phyloP scores from a whole-genome alignment of 345 rosid species.

The Alliaria petiolata region DNA sequence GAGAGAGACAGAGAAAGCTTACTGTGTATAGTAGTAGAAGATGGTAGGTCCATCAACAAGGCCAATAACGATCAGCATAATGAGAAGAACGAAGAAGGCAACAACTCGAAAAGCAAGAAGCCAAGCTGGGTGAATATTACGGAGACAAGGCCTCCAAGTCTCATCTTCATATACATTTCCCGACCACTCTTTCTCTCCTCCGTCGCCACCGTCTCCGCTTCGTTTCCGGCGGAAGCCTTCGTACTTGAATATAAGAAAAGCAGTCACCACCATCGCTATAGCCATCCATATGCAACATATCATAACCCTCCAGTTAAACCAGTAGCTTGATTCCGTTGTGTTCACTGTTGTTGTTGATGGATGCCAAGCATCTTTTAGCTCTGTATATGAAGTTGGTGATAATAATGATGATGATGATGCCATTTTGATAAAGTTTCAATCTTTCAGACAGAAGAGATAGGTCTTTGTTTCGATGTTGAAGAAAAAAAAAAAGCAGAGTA shows the following conservation, averaged over 20 bases:
- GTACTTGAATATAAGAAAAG: slow-evolving; percentile 56
- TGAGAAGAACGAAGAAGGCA: slow-evolving; percentile 64
- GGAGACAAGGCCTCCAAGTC: slow-evolving; percentile 79
- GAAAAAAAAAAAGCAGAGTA: slow-evolving; percentile 16
- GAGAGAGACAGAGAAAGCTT: slow-evolving; percentile 30
- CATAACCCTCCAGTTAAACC: slow-evolving; percentile 91
- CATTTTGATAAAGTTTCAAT: slow-evolving; percentile 13
- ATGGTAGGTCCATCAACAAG: slow-evolving; percentile 67
- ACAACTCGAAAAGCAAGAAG: slow-evolving; percentile 65
- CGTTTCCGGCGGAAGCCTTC: slow-evolving; percentile 41
- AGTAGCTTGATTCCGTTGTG: slow-evolving; percentile 61
- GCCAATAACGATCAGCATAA: slow-evolving; percentile 43
- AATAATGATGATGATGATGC: slow-evolving; percentile 6
- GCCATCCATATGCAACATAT: slow-evolving; percentile 65
- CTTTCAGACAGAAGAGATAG: neutral
- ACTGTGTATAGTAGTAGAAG: slow-evolving; percentile 96
- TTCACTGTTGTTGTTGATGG: slow-evolving; percentile 36
- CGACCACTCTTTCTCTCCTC: slow-evolving; percentile 39
- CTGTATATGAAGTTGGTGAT: slow-evolving; percentile 24
- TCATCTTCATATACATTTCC: slow-evolving; percentile 66
- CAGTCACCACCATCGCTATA: slow-evolving; percentile 36
- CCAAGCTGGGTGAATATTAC: slow-evolving; percentile 92
- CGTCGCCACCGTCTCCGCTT: slow-evolving; percentile 26
- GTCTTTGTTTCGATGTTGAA: neutral
- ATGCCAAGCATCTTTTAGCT: slow-evolving; percentile 37